Evolutionary conservation across 495 filamentous ascomycete genomes (phyloP).

Genomic region (Symbiotaphrina buchneri): DNA sequence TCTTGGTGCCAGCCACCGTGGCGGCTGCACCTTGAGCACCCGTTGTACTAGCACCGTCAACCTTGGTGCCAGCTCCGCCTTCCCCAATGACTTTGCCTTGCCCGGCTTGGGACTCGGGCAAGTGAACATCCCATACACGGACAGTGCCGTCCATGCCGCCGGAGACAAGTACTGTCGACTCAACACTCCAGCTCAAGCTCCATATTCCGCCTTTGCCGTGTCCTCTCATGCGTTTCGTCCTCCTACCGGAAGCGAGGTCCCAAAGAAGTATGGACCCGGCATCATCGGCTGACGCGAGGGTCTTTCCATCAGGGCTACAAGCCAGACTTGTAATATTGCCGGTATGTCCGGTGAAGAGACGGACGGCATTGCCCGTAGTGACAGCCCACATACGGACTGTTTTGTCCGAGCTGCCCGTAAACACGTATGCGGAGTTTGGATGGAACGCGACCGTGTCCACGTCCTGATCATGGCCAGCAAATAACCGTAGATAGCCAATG

Average conservation of each 20-base stretch:
- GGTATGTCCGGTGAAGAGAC: constrained; percentile 79
- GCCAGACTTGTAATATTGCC: constrained; percentile 63
- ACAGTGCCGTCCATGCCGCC: constrained; percentile 86
- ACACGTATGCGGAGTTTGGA: constrained; percentile 77
- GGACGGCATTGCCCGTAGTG: constrained; percentile 59
- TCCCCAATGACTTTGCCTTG: constrained; percentile 37
- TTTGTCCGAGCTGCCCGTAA: constrained; percentile 75
- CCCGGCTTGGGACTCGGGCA: constrained; percentile 7
- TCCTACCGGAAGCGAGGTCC: constrained; percentile 64
- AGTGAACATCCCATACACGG: constrained; percentile 56
- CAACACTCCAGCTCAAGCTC: constrained; percentile 75
- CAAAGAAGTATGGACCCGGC: constrained; percentile 76
- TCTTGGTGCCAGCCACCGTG: constrained; percentile 24
- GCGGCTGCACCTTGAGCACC: constrained; percentile 9
- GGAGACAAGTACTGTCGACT: constrained; percentile 70
- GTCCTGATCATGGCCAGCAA: constrained; percentile 76
- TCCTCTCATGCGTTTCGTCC: constrained; percentile 79
- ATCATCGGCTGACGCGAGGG: constrained; percentile 70
- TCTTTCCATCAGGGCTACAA: constrained; percentile 68
- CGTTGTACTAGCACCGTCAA: constrained; percentile 17
- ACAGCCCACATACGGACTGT: constrained; percentile 96
- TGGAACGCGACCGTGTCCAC: constrained; percentile 77
- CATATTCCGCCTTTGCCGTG: constrained; percentile 88
- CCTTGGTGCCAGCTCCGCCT: constrained; percentile 25
- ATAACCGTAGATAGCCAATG: constrained; percentile 68